Percentiles rank a stretch among this genome's conserved stretches.
phyloP scores from a whole-genome alignment of 805 yeast species.

The Candida anglica region DNA sequence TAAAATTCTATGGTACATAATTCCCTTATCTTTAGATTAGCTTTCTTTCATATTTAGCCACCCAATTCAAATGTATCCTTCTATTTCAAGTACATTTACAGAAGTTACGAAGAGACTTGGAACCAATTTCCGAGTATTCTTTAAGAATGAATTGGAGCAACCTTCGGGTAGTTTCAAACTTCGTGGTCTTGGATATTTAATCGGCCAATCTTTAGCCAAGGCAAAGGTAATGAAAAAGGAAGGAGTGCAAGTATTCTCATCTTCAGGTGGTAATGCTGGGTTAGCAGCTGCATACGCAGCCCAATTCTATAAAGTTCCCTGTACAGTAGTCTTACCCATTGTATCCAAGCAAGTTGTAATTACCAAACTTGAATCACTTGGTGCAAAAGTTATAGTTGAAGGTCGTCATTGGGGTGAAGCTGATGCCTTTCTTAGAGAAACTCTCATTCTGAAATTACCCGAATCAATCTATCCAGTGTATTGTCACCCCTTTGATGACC shows the following conservation, averaged over 20 bases:
- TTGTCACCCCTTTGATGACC: constrained; percentile 31
- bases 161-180: constrained; percentile 58
- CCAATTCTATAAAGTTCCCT: constrained; percentile 28
- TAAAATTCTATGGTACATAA: too few species aligned
- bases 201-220: constrained; percentile 26
- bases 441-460: constrained; percentile 11
- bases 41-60: too few species aligned
- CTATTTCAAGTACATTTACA: constrained; percentile 32
- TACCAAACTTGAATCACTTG: constrained; percentile 40
- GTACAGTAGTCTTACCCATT: constrained; percentile 62
- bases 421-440: constrained; percentile 16
- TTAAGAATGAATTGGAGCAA: constrained; percentile 50
- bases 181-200: constrained; percentile 50
- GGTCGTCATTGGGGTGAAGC: constrained; percentile 51
- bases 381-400: constrained; percentile 47
- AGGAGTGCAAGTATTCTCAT: constrained; percentile 32
- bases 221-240: constrained; percentile 14
- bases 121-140: constrained; percentile 27
- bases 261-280: constrained; percentile 57
- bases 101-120: constrained; percentile 31
- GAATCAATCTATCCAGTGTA: constrained; percentile 16
- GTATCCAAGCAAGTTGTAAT: constrained; percentile 44
- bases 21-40: too few species aligned
- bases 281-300: constrained; percentile 52
- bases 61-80: too few species aligned